Base-by-base conservation (phyloP, 306 rosid species). In the Inga oerstediana region DNA sequence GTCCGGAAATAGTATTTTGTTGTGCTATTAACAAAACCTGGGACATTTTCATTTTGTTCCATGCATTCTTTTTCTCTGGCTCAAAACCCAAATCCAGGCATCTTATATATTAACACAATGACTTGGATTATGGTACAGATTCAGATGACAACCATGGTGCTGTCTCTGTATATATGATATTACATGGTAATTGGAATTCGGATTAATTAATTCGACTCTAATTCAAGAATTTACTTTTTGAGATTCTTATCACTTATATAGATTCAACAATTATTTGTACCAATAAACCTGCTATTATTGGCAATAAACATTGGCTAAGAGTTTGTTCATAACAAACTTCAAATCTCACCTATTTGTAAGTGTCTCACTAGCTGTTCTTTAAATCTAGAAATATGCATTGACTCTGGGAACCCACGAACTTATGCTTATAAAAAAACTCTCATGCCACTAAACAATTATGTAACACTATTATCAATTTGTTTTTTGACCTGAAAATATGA, bases 21-120 rank as follows among this genome's bases (percentile, higher is more conserved):
- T 11, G 51, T 10, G 51, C 51, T 10, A 46, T 0, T 48, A 22
- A 52, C 80, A 2, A 59, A 78, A 84, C 84, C 85, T 88, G 79
- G 82, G 91, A 85, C 85, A 77, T 85, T 71, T 22, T 67, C 17
- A 68, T 80, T 80, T 78, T 84, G 79, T 84, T 80, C 69, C 9
- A 69, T 72, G 54, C 82, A 73, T 80, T 76, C 66, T 41, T 46
- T 85, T 79, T 69, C 62, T 17, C 2, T 49, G 2, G 24, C 20
- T 3, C 34, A 10, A 22, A 3, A 0, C 5, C 76, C 51, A 44
- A 14, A 74, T 58, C 64, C 34, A 49, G 48, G 30, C 48, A 59
- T 49, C 58, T 76, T 67, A 68, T 19, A 37, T 22, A 44, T 12
- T 44, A 44, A 8, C 3, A 45, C 30, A 15, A 81, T 20, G 64